Conservation (phyloP, 164 flowering plant genomes). For the Vitis riparia region DNA sequence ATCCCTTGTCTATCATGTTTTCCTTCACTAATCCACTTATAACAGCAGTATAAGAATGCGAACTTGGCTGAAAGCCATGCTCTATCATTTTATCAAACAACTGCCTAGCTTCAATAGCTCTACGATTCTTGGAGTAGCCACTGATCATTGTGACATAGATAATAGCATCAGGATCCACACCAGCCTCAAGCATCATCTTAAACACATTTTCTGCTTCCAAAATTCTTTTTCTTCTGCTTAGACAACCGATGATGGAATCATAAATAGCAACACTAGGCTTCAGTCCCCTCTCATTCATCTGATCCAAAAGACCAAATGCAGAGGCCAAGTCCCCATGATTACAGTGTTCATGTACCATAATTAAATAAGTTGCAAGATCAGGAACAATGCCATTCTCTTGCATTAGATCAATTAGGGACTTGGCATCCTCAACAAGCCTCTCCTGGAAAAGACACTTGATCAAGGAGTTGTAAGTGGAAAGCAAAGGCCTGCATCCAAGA, state of each 20-base stretch:
- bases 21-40: slow-evolving; percentile 59
- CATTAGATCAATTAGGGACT: slow-evolving; percentile 36
- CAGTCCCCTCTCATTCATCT: slow-evolving; percentile 48
- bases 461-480: slow-evolving; percentile 60
- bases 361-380: slow-evolving; percentile 45
- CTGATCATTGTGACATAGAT: slow-evolving; percentile 57
- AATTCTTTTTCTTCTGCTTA: slow-evolving; percentile 44
- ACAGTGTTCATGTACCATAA: slow-evolving; percentile 50
- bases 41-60: slow-evolving; percentile 50
- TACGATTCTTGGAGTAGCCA: slow-evolving; percentile 57
- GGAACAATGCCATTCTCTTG: slow-evolving; percentile 39
- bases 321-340: slow-evolving; percentile 37
- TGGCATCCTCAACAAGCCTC: slow-evolving; percentile 38
- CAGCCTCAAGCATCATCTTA: slow-evolving; percentile 50
- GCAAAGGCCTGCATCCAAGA: slow-evolving; percentile 39
- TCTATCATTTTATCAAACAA: slow-evolving; percentile 53
- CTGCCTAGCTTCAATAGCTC: slow-evolving; percentile 34
- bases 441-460: slow-evolving; percentile 48
- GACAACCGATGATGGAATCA: slow-evolving; percentile 45
- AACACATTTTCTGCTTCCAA: slow-evolving; percentile 53
- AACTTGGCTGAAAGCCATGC: slow-evolving; percentile 39
- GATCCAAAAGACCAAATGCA: slow-evolving; percentile 38
- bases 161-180: slow-evolving; percentile 50
- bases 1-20: slow-evolving; percentile 49
- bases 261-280: slow-evolving; percentile 64